phyloP scores from a whole-genome alignment of 192 early-diverging fungal genomes.

The Umbelopsis ramanniana region DNA sequence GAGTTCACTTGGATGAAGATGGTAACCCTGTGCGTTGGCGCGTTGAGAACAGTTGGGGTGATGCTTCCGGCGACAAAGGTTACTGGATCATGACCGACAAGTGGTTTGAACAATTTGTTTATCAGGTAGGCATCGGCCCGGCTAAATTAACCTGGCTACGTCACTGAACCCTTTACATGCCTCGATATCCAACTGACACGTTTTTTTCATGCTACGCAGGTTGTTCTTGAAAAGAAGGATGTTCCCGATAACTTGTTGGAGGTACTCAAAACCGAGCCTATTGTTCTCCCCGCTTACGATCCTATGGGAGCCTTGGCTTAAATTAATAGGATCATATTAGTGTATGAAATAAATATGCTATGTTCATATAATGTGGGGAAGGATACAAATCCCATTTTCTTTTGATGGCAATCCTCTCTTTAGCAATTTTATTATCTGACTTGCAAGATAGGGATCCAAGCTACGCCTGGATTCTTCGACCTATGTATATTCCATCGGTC shows the following conservation, averaged over 20 bases:
- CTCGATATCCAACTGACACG: not conserved
- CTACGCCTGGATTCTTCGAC: no score
- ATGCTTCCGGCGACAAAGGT: slow-evolving; percentile 68
- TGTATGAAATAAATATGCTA: no score
- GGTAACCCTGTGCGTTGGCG: slow-evolving; percentile 73
- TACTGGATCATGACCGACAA: slow-evolving; percentile 78
- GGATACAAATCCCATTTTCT: no score
- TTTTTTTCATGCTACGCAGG: slow-evolving; percentile 31
- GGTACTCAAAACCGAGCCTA: slow-evolving; percentile 64
- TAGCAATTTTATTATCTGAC: no score
- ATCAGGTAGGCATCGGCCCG: slow-evolving; percentile 45
- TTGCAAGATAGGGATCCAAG: no score
- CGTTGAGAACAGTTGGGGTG: slow-evolving; percentile 75
- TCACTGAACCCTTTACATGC: not conserved
- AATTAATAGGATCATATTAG: no score
- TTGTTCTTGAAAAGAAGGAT: slow-evolving; percentile 72
- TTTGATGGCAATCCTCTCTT: no score
- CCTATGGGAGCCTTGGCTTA: slow-evolving; percentile 76
- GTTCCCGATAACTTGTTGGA: slow-evolving; percentile 62
- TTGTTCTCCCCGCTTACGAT: slow-evolving; percentile 76
- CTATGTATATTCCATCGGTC: no score
- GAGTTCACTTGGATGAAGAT: slow-evolving; percentile 68
- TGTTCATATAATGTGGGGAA: no score
- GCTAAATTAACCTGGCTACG: not conserved
- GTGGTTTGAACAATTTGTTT: slow-evolving; percentile 81